Evolutionary conservation across 2,329 filamentous ascomycete genomes (phyloP).

Genomic region (Xylariaceae sp.): DNA sequence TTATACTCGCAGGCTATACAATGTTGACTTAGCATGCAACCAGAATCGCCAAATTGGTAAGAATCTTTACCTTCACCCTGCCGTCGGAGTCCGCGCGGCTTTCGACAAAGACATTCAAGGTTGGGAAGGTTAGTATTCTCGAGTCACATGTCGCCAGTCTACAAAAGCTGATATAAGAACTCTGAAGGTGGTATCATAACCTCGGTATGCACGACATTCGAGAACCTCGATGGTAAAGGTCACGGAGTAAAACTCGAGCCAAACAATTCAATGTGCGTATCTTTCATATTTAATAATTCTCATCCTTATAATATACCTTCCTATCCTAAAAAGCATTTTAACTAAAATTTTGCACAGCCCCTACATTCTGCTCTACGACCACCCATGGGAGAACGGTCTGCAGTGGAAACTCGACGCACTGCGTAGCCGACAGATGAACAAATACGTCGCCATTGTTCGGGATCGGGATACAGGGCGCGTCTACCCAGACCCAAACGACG

Average conservation of each 20-base stretch:
- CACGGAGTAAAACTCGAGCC: conserved; percentile 85
- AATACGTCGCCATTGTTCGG: conserved; percentile 75
- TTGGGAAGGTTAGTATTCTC: conserved; percentile 60
- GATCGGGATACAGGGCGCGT: conserved; percentile 79
- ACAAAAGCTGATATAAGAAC: conserved; percentile 2
- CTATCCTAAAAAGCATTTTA: not conserved
- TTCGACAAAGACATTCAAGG: conserved; percentile 73
- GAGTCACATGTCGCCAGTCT: not conserved
- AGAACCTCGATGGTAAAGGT: conserved; percentile 79
- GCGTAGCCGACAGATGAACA: conserved; percentile 71
- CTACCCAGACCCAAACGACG: conserved; percentile 71
- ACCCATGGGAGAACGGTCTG: conserved; percentile 71
- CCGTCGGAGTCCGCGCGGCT: conserved; percentile 62
- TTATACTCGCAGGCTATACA: not conserved
- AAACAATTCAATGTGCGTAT: conserved; percentile 68
- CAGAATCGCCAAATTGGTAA: conserved; percentile 80
- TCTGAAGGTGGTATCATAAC: conserved; percentile 76
- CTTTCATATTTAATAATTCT: not conserved
- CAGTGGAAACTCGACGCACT: conserved; percentile 75
- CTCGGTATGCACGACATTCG: conserved; percentile 75
- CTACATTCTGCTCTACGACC: conserved; percentile 63
- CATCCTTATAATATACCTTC: not conserved
- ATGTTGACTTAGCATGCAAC: not conserved
- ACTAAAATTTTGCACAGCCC: conserved; percentile 55
- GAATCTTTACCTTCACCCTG: conserved; percentile 84